A percentile compares a stretch with the other conserved stretches of the same genome.
Conservation (phyloP, 345 rosid genomes). For the Eucalyptus pumila region DNA sequence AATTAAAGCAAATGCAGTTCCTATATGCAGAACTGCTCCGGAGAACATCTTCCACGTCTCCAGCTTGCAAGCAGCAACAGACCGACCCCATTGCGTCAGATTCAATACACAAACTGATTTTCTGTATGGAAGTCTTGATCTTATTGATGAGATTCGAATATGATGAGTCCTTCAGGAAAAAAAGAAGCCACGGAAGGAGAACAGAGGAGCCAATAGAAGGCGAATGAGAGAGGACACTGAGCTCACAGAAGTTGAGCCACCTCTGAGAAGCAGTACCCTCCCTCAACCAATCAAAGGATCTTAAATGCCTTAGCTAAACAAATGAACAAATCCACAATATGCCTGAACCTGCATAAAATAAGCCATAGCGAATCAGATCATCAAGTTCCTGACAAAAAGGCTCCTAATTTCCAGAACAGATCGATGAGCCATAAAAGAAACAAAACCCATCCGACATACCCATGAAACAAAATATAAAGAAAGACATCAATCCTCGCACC, state of each 20-base stretch:
- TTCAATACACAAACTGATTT: conserved; percentile 10
- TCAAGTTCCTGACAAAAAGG: not conserved
- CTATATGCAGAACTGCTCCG: conserved; percentile 62
- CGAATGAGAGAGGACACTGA: conserved; percentile 35
- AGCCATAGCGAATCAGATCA: not conserved
- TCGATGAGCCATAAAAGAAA: not conserved
- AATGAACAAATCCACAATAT: not conserved
- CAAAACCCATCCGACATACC: not conserved
- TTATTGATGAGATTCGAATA: not conserved
- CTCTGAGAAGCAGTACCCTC: conserved; percentile 48
- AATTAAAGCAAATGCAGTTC: conserved; percentile 72
- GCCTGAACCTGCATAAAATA: not conserved
- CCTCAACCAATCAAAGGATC: not conserved
- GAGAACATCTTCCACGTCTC: conserved; percentile 66
- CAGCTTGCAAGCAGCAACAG: conserved; percentile 66
- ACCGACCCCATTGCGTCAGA: conserved; percentile 69
- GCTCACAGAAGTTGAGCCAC: conserved; percentile 38
- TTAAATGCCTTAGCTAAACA: not conserved
- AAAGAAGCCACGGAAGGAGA: not conserved
- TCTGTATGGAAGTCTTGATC: not conserved
- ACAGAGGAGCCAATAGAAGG: not conserved
- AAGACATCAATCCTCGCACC: not conserved
- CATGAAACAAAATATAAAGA: not conserved
- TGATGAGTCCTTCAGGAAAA: not conserved
- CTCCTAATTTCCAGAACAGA: not conserved